Base-by-base conservation (phyloP, 148 eudicot genomes). In the Persicaria tinctoria region DNA sequence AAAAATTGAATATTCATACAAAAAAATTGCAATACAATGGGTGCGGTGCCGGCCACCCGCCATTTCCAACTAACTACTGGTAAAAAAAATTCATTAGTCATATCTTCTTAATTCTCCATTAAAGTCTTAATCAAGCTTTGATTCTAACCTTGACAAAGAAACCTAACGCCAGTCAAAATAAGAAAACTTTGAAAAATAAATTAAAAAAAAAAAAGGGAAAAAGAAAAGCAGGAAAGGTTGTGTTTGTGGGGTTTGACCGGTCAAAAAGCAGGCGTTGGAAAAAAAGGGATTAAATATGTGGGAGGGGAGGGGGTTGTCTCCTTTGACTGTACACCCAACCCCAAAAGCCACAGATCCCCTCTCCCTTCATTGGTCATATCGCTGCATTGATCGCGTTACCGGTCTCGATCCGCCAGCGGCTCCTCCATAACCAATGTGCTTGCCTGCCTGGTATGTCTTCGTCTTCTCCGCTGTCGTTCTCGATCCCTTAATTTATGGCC, bases 241-340 rank as follows among this genome's bases (percentile, higher is more conserved):
- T 49, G 53, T 12, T 44, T 18, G 20, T 8, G 44, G 17, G n/a
- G 70, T 38, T 64, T 66, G 70, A 66, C 41, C 18, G 70, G 70
- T 66, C 70, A 66, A 66, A 60, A 66, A 66, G 70, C 5, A 66
- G 41, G 46, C 17, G 47, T 9, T 66, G 13, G 20, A 44, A 66
- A 66, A 66, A 32, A 44, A 44, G 70, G 48, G 18, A 41, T 66
- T 70, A 51, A 74, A 74, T 78, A 77, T 50, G 73, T 54, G 70
- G 73, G 77, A 56, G 27, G 27, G 27, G 27, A 23, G 44, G 44
- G 48, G 46, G 48, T 66, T 78, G 73, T 76, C 75, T 76, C 74
- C 53, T 80, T 85, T 84, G 86, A 85, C 84, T 78, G 80, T 75
- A 66, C 73, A 81, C 79, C 86, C 78, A 83, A 80, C 80, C 77